Evolutionary conservation across 192 early-diverging fungal species (phyloP).

Genomic region (Rhizophagus prolifer): DNA sequence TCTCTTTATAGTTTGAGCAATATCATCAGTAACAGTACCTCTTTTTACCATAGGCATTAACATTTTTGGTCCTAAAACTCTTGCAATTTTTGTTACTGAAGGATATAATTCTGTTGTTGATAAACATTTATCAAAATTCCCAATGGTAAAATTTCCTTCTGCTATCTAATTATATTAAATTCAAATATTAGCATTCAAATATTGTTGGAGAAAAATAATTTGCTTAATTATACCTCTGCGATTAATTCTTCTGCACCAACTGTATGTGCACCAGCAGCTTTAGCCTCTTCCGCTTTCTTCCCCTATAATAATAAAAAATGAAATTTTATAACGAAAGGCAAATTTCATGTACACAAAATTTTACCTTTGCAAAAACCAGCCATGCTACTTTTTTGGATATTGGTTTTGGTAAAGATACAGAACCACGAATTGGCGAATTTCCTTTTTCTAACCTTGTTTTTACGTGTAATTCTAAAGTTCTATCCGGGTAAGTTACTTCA

Average conservation of each 20-base stretch:
- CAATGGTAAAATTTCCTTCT: slow-evolving; percentile 10
- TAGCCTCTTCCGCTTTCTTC: slow-evolving; percentile 77
- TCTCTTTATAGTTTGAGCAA: slow-evolving; percentile 60
- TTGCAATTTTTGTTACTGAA: slow-evolving; percentile 82
- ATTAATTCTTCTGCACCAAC: slow-evolving; percentile 91
- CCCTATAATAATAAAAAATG: slow-evolving; percentile 39
- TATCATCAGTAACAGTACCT: slow-evolving; percentile 81
- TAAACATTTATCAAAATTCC: slow-evolving; percentile 80
- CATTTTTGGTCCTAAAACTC: slow-evolving; percentile 90
- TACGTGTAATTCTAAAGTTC: slow-evolving; percentile 67
- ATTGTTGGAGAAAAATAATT: not conserved
- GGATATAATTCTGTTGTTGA: slow-evolving; percentile 90
- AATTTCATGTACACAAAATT: not conserved
- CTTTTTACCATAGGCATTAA: slow-evolving; percentile 91
- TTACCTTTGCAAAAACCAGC: slow-evolving; percentile 79
- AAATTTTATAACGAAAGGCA: not conserved
- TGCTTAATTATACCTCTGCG: slow-evolving; percentile 44
- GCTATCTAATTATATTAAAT: slow-evolving; percentile 31
- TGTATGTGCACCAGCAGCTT: slow-evolving; percentile 72
- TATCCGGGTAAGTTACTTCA: slow-evolving; percentile 65
- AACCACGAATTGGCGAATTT: slow-evolving; percentile 77
- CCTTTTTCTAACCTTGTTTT: slow-evolving; percentile 71
- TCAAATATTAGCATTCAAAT: too few relatives aligned
- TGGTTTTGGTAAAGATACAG: slow-evolving; percentile 70
- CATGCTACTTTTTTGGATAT: slow-evolving; percentile 59